phyloP scores from a whole-genome alignment of 2,329 filamentous ascomycete genomes.

The Metarhizium humberi region DNA sequence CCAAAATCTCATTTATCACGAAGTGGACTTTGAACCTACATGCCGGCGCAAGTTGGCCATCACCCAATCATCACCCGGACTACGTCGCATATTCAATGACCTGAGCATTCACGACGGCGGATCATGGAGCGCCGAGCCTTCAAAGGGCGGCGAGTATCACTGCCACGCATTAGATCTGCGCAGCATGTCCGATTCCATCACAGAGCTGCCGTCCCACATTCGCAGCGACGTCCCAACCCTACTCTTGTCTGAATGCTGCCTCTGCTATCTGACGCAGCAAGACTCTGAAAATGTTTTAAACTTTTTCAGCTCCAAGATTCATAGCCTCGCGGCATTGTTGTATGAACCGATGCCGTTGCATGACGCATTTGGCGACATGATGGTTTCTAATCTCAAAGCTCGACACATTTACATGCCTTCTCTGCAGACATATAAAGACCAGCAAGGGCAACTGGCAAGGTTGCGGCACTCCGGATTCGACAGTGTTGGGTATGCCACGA shows the following conservation, averaged over 20 bases:
- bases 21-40: conserved; percentile 79
- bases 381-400: conserved; percentile 80
- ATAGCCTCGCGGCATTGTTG: conserved; percentile 51
- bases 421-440: conserved; percentile 59
- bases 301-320: conserved; percentile 50
- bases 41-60: conserved; percentile 55
- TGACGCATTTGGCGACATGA: conserved; percentile 82
- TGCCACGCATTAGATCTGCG: conserved; percentile 65
- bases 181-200: conserved; percentile 28
- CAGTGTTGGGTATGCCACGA: conserved; percentile 30
- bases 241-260: conserved; percentile 87
- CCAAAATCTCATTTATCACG: conserved; percentile 64
- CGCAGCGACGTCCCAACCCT: conserved; percentile 62
- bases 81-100: conserved; percentile 30
- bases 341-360: conserved; percentile 84
- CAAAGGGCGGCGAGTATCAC: conserved; percentile 34
- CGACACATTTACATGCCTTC: conserved; percentile 81
- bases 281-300: conserved; percentile 55
- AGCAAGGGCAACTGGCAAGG: conserved; percentile 58
- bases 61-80: conserved; percentile 35
- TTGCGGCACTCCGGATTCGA: conserved; percentile 58
- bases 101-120: conserved; percentile 19
- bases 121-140: conserved; percentile 34
- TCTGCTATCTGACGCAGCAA: conserved; percentile 70
- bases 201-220: conserved; percentile 19